These are phyloP conservation scores for Castanopsis chinensis DNA, from an alignment of 306 rosid species.

Conservation along the genomic window DNA sequence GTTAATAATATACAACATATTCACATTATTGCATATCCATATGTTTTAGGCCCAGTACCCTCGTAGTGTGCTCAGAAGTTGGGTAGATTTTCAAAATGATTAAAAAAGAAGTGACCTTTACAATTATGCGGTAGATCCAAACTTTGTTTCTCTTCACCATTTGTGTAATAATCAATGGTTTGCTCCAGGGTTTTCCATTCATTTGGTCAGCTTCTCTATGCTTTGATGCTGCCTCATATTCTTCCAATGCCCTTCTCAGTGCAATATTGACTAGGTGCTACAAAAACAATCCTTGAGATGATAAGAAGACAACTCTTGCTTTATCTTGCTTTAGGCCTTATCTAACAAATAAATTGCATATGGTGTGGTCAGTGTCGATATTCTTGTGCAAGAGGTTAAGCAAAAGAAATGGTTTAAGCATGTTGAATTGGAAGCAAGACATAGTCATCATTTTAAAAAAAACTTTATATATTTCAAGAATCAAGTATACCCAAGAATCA, in stretches of 20 bases:
- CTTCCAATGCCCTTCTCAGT: constrained; percentile 70
- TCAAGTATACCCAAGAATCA: neutral
- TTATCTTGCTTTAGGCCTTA: neutral
- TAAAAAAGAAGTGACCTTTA: constrained; percentile 83
- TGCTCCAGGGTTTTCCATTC: constrained; percentile 27
- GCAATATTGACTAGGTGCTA: constrained; percentile 84
- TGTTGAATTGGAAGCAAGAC: neutral
- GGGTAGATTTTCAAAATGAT: constrained; percentile 88
- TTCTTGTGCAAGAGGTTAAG: neutral
- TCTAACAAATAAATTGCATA: neutral
- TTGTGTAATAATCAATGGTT: constrained; percentile 32
- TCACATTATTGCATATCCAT: too few relatives aligned
- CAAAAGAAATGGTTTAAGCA: neutral
- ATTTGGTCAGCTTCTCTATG: constrained; percentile 25
- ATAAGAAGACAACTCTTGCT: neutral
- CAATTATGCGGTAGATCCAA: constrained; percentile 36
- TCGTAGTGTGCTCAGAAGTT: constrained; percentile 81
- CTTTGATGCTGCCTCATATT: constrained; percentile 57
- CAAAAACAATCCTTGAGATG: neutral
- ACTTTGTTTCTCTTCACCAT: constrained; percentile 30
- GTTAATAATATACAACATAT: too few relatives aligned
- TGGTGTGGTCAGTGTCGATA: neutral
- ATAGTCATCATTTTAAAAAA: neutral
- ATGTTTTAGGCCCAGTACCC: constrained; percentile 70
- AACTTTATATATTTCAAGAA: neutral